A percentile compares a stretch with the other conserved stretches of the same genome.
These are phyloP conservation scores for Apiospora arundinis DNA, from an alignment of 2,329 filamentous ascomycete genomes.

Conservation along the genomic window DNA sequence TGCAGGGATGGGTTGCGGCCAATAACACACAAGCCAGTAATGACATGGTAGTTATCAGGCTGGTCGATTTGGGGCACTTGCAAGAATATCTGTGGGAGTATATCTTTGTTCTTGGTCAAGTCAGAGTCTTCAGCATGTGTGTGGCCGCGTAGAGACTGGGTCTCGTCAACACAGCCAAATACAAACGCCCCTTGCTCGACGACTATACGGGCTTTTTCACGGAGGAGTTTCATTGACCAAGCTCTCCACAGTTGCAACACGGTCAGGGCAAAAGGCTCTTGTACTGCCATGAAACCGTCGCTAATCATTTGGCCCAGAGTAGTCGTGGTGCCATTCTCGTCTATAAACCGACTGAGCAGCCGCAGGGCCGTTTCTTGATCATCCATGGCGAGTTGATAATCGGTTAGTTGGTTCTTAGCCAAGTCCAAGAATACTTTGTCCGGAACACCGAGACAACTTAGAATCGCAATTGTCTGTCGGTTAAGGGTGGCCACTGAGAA, in stretches of 20 bases:
- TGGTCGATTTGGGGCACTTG: constrained; percentile 71
- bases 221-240: constrained; percentile 88
- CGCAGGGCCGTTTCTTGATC: constrained; percentile 68
- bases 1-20: constrained; percentile 94
- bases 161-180: constrained; percentile 89
- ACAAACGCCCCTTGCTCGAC: constrained; percentile 86
- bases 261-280: constrained; percentile 83
- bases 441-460: constrained; percentile 77
- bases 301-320: constrained; percentile 76
- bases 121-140: constrained; percentile 52
- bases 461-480: constrained; percentile 85
- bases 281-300: constrained; percentile 75
- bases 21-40: constrained; percentile 80
- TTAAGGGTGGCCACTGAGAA: constrained; percentile 84
- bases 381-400: constrained; percentile 73
- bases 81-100: constrained; percentile 86
- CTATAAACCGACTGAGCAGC: constrained; percentile 76
- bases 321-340: constrained; percentile 83
- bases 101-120: constrained; percentile 50
- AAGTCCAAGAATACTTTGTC: constrained; percentile 71
- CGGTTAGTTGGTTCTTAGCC: constrained; percentile 69
- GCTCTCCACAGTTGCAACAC: constrained; percentile 84
- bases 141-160: constrained; percentile 75
- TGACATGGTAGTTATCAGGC: constrained; percentile 63
- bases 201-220: constrained; percentile 88